phyloP scores from a whole-genome alignment of 768 basidiomycete species.

The Kwoniella sp. region DNA sequence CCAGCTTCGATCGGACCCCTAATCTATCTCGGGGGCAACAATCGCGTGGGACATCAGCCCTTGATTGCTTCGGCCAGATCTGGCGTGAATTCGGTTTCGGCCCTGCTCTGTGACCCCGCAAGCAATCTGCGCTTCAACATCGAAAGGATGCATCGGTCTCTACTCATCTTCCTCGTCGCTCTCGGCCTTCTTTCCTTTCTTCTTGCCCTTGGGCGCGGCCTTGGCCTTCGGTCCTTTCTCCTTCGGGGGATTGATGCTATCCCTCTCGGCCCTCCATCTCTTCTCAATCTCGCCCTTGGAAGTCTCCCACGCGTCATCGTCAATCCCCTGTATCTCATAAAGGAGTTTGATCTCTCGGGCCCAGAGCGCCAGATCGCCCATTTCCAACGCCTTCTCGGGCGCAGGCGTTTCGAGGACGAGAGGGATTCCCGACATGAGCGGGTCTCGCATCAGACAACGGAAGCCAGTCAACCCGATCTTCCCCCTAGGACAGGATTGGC shows the following conservation, averaged over 20 bases:
- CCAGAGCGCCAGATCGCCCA: conserved; percentile 58
- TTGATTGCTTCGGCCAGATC: too few relatives aligned
- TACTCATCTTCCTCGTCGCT: conserved; percentile 25
- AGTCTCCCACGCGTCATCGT: conserved; percentile 36
- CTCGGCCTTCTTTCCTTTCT: conserved; percentile 13
- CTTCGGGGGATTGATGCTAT: conserved; percentile 39
- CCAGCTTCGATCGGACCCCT: too few relatives aligned
- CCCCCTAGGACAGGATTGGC: conserved; percentile 55
- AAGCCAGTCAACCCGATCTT: conserved; percentile 64
- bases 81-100: too few relatives aligned
- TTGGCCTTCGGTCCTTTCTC: conserved; percentile 24
- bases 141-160: too few relatives aligned
- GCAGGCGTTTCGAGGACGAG: conserved; percentile 78
- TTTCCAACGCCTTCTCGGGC: conserved; percentile 56
- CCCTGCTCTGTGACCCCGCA: too few relatives aligned
- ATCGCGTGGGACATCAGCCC: too few relatives aligned
- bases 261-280: conserved; percentile 37
- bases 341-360: conserved; percentile 66
- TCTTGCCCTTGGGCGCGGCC: conserved; percentile 21
- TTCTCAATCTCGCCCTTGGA: conserved; percentile 32
- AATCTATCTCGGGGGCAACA: too few relatives aligned
- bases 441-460: conserved; percentile 63
- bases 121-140: too few relatives aligned
- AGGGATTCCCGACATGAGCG: conserved; percentile 65
- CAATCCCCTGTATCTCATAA: conserved; percentile 51